Base-by-base conservation (phyloP, 495 filamentous ascomycete species). In the Lentithecium fluviatile region DNA sequence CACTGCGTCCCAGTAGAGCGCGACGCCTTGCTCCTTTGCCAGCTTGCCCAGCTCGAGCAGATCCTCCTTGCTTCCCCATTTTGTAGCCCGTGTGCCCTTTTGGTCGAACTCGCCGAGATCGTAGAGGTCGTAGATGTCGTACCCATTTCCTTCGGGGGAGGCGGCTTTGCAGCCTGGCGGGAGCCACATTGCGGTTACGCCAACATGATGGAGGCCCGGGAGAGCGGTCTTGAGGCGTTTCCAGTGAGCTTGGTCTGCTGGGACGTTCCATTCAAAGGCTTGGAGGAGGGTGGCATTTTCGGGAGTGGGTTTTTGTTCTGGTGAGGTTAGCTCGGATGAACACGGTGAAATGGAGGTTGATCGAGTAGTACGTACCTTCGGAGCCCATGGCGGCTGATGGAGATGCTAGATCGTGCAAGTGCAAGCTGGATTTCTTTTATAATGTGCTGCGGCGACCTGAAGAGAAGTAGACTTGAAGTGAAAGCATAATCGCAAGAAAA, bases 61-160 rank as follows among this genome's bases (percentile, higher is more conserved):
- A 38, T 89, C 84, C 20, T 80, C 77, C 57, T 82, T 86, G 19
- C 75, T 78, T n/a, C 88, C 87, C 85, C 85, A 91, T 74, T 89
- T 88, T 17, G 86, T 89, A n/a, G 75, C 74, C 11, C 76, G 69
- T 1, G 73, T 68, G 37, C 84, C 84, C 63, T 89, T 89, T 64
- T 89, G 87, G 64, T 90, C 80, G 64, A 89, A 91, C 65, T 91
- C 88, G 34, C 88, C 87, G 21, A 90, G 71, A 53, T 91, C 88
- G 63, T 87, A 91, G 3, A 91, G 72, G 65, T 90, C 86, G 57
- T 90, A 90, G 65, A 88, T 80, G 70, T 90, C 87, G 68, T 89
- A 90, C n/a, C 87, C 88, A 65, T 87, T 88, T 11, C 84, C 83
- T 4, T 78, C 64, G 1, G 80, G 79, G 38, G 77, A 82, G 65